A percentile compares a stretch with the other conserved stretches of the same genome.
Conservation (phyloP, 805 yeast genomes). For the Sugiyamaella mastotermitis region DNA sequence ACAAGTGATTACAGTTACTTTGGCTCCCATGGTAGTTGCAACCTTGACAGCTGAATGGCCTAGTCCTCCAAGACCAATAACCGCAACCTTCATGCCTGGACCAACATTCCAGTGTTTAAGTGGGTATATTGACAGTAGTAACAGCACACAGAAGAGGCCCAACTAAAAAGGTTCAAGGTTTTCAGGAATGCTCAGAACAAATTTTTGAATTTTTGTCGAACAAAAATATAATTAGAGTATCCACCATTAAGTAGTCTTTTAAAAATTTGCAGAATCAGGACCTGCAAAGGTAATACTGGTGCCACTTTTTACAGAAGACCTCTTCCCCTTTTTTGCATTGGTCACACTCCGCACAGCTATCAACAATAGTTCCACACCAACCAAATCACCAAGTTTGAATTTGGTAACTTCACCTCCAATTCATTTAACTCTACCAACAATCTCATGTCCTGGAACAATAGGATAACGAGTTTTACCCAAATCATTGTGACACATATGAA, state of each 20-base stretch:
- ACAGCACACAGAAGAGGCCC: conserved; percentile 71
- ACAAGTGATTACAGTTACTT: conserved; percentile 53
- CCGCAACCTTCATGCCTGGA: conserved; percentile 48
- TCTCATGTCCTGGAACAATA: conserved; percentile 46
- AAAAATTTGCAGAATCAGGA: conserved; percentile 36
- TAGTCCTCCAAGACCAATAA: conserved; percentile 61
- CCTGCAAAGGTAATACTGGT: conserved; percentile 49
- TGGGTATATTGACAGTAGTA: conserved; percentile 64
- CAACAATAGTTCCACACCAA: conserved; percentile 73
- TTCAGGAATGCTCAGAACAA: conserved; percentile 59
- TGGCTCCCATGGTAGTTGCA: conserved; percentile 58
- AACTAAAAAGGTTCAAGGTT: conserved; percentile 37
- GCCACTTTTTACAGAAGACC: conserved; percentile 37
- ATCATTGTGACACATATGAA: conserved; percentile 44
- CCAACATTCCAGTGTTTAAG: conserved; percentile 42
- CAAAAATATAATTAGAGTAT: conserved; percentile 19
- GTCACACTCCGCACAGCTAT: conserved; percentile 55
- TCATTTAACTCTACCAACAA: conserved; percentile 33
- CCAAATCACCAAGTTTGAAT: conserved; percentile 60
- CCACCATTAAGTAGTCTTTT: conserved; percentile 65
- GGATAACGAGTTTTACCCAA: conserved; percentile 40
- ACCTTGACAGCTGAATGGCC: conserved; percentile 59
- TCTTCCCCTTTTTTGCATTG: conserved; percentile 46
- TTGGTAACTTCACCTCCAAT: conserved; percentile 27
- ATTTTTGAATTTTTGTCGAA: conserved; percentile 55